Percentiles rank a stretch among this genome's conserved stretches.
Evolutionary conservation across 345 rosid genomes (phyloP).

Genomic region (Microthlaspi erraticum): DNA sequence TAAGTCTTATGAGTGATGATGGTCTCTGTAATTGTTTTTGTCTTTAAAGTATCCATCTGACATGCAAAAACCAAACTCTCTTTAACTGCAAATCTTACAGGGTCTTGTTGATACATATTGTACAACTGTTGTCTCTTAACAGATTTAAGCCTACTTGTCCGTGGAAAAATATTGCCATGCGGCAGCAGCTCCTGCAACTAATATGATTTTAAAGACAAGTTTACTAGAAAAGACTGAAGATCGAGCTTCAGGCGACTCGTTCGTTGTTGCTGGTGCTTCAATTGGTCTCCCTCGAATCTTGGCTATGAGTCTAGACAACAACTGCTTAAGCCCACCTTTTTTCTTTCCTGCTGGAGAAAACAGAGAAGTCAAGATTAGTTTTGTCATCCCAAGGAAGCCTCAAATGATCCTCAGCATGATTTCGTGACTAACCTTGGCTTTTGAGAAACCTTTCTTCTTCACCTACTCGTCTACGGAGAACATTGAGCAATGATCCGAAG

Average conservation of each 20-base stretch:
- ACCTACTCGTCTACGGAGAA: conserved; percentile 64
- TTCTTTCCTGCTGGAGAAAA: conserved; percentile 57
- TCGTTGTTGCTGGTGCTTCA: conserved; percentile 38
- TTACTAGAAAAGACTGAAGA: conserved; percentile 53
- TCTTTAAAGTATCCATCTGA: no score
- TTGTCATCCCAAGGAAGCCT: background rate
- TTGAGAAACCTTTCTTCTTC: conserved; percentile 86
- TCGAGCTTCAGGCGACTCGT: conserved; percentile 23
- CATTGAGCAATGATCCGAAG: conserved; percentile 91
- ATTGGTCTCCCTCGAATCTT: conserved; percentile 64
- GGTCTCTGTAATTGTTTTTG: no score
- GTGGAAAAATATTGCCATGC: conserved; percentile 68
- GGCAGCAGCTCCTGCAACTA: conserved; percentile 69
- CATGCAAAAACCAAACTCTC: no score
- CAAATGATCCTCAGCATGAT: background rate
- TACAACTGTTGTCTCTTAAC: conserved; percentile 29
- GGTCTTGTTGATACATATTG: conserved; percentile 30
- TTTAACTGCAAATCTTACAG: no score
- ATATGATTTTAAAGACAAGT: conserved; percentile 55
- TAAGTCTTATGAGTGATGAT: no score
- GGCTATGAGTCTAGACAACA: conserved; percentile 57
- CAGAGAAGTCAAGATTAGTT: conserved; percentile 7
- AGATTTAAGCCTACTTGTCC: conserved; percentile 30
- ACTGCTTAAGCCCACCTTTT: conserved; percentile 46
- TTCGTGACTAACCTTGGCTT: conserved; percentile 59